These are phyloP conservation scores for Dactylellina haptotyla DNA, from an alignment of 2,329 filamentous ascomycete species.

Conservation along the genomic window DNA sequence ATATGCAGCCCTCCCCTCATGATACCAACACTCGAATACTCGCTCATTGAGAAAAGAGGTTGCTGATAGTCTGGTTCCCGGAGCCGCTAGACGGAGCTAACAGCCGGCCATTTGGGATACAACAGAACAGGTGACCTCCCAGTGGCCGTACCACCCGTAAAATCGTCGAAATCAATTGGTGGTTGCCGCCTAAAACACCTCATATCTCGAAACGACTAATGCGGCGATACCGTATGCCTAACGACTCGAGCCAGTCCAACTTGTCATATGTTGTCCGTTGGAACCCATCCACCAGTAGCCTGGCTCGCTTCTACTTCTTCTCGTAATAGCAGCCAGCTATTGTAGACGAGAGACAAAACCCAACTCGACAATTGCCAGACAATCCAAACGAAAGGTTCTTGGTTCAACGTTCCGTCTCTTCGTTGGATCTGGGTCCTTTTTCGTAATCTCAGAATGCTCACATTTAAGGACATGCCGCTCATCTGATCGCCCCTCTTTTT, in stretches of 20 bases:
- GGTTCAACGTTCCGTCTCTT: slow-evolving; percentile 47
- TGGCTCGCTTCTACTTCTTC: slow-evolving; percentile 7
- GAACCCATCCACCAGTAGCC: slow-evolving; percentile 27
- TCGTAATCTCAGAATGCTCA: slow-evolving; percentile 6
- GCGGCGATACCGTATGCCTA: slow-evolving; percentile 43
- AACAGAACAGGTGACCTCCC: slow-evolving; percentile 24
- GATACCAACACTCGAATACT: too few relatives aligned
- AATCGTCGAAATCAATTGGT: slow-evolving; percentile 7
- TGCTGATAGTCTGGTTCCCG: slow-evolving; percentile 23
- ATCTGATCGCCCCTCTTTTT: too few relatives aligned
- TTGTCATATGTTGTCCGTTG: slow-evolving; percentile 11
- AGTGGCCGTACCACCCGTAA: slow-evolving; percentile 20
- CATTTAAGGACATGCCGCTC: background rate
- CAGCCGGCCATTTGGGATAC: slow-evolving; percentile 18
- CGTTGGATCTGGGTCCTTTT: slow-evolving; percentile 23
- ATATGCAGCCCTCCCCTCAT: slow-evolving; percentile 15
- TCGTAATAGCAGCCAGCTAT: slow-evolving; percentile 24
- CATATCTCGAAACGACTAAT: background rate
- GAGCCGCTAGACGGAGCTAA: slow-evolving; percentile 10
- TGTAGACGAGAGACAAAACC: slow-evolving; percentile 39
- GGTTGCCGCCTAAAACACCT: slow-evolving; percentile 32
- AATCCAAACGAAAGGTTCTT: slow-evolving; percentile 41
- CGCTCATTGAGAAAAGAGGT: background rate
- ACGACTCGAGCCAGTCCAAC: slow-evolving; percentile 18
- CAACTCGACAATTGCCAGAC: slow-evolving; percentile 12